A percentile compares a stretch with the other conserved stretches of the same genome.
phyloP scores from a whole-genome alignment of 306 rosid species.

The Lotus japonicus region DNA sequence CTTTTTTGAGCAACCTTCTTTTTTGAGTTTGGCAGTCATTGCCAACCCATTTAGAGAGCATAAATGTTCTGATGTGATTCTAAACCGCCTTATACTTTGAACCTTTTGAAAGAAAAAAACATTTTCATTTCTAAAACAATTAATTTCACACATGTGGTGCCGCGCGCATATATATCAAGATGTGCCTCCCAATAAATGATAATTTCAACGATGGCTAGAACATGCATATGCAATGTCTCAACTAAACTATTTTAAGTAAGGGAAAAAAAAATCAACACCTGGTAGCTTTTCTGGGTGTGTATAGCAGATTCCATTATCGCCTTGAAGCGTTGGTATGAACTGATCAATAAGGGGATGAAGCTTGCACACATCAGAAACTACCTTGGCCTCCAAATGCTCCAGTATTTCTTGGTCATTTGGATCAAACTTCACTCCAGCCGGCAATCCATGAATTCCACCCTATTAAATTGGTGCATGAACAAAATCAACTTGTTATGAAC shows the following conservation, averaged over 20 bases:
- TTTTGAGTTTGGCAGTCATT: slow-evolving; percentile 24
- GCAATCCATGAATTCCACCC: slow-evolving; percentile 63
- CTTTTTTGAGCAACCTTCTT: too few species aligned
- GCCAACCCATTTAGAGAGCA: slow-evolving; percentile 10
- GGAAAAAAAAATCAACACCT: slow-evolving; percentile 36
- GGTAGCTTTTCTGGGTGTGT: slow-evolving; percentile 96
- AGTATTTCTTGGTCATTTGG: slow-evolving; percentile 82
- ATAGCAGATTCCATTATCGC: slow-evolving; percentile 87
- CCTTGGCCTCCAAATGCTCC: slow-evolving; percentile 82
- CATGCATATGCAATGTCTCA: neutral
- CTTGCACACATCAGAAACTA: slow-evolving; percentile 42
- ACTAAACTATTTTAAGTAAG: neutral
- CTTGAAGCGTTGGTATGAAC: slow-evolving; percentile 81
- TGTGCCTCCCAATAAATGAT: too few species aligned
- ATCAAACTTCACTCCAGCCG: slow-evolving; percentile 89
- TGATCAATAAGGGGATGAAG: slow-evolving; percentile 84
- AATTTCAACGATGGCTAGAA: too few species aligned
- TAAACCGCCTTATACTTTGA: slow-evolving; percentile 21
- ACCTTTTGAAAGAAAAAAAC: neutral
- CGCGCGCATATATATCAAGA: too few species aligned
- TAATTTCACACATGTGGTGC: neutral
- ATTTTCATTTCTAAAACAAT: neutral
- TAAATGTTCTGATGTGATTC: slow-evolving; percentile 5
- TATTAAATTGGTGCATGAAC: neutral
- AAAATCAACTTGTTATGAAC: neutral